A percentile compares a stretch with the other conserved stretches of the same genome.
These are phyloP conservation scores for Salix brachista DNA, from an alignment of 345 rosid genomes.

Conservation along the genomic window DNA sequence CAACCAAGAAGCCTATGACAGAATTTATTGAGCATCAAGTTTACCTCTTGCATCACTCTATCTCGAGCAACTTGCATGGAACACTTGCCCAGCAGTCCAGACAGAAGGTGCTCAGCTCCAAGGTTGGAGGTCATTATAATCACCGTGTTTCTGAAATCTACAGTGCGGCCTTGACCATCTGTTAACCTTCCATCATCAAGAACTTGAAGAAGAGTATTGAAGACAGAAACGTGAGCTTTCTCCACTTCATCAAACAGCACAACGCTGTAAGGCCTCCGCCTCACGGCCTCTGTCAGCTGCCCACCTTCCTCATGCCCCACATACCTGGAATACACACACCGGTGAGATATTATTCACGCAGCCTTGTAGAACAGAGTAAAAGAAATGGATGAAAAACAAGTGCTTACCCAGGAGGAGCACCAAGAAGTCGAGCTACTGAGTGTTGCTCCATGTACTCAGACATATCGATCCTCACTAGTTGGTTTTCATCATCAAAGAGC, in stretches of 20 bases:
- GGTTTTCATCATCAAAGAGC: constrained; percentile 78
- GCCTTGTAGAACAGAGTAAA: background rate
- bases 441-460: constrained; percentile 90
- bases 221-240: constrained; percentile 84
- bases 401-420: constrained; percentile 80
- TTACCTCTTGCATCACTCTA: constrained; percentile 74
- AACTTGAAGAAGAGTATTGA: constrained; percentile 86
- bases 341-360: background rate
- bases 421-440: constrained; percentile 70
- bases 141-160: constrained; percentile 72
- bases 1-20: too few relatives aligned
- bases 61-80: constrained; percentile 81
- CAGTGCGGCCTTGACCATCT: constrained; percentile 91
- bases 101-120: constrained; percentile 77
- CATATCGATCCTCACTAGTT: constrained; percentile 76
- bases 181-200: constrained; percentile 86
- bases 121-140: constrained; percentile 94
- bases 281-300: constrained; percentile 84
- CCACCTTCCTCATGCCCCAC: constrained; percentile 98
- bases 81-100: constrained; percentile 65
- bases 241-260: constrained; percentile 88
- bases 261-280: constrained; percentile 82
- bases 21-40: background rate
- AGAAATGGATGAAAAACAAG: too few relatives aligned
- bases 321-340: constrained; percentile 36